These are phyloP conservation scores for Aquilaria malaccensis DNA, from an alignment of 345 rosid species.

Conservation along the genomic window DNA sequence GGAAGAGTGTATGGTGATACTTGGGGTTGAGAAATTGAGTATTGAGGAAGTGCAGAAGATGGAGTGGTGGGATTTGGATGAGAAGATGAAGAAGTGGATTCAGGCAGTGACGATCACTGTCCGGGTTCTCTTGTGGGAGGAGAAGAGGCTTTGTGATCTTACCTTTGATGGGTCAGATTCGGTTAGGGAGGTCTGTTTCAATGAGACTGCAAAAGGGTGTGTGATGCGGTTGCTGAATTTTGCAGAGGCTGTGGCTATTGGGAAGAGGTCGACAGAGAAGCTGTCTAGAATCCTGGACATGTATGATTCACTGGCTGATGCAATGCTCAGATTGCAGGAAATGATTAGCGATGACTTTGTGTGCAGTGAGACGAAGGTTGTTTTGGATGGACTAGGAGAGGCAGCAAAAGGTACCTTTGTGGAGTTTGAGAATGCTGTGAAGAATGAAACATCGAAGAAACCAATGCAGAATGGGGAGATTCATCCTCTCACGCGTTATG, in stretches of 20 bases:
- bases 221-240: constrained; percentile 81
- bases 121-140: constrained; percentile 62
- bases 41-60: constrained; percentile 86
- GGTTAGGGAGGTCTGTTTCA: constrained; percentile 59
- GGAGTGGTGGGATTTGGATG: constrained; percentile 78
- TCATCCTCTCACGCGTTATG: constrained; percentile 84
- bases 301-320: constrained; percentile 68
- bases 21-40: constrained; percentile 82
- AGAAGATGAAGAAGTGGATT: constrained; percentile 93
- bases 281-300: constrained; percentile 80
- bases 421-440: constrained; percentile 75
- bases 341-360: constrained; percentile 55
- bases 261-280: constrained; percentile 73
- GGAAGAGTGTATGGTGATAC: constrained; percentile 63
- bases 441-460: constrained; percentile 57
- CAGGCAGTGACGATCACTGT: constrained; percentile 66
- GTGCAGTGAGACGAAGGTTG: constrained; percentile 51
- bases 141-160: constrained; percentile 66
- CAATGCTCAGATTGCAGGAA: constrained; percentile 36
- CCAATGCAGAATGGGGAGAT: constrained; percentile 75
- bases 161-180: constrained; percentile 46
- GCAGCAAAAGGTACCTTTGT: constrained; percentile 79
- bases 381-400: constrained; percentile 46
- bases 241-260: constrained; percentile 80
- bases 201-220: constrained; percentile 71